These are phyloP conservation scores for Astragalus membranaceus DNA, from an alignment of 306 rosid species.

Conservation along the genomic window DNA sequence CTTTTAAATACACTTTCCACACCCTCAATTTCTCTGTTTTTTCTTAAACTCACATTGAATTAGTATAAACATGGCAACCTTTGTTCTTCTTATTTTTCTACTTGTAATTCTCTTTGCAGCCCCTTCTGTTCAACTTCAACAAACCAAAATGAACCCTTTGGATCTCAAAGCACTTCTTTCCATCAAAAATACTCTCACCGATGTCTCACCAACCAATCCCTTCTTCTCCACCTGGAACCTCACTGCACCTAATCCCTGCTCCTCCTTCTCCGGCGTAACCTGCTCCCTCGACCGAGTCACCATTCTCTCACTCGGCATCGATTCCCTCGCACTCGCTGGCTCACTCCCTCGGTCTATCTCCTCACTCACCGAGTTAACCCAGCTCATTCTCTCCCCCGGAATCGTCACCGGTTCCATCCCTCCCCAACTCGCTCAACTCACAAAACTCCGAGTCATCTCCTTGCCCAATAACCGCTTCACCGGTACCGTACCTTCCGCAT, in stretches of 20 bases:
- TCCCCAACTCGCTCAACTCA: slow-evolving; percentile 37
- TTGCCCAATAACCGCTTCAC: slow-evolving; percentile 62
- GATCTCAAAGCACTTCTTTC: slow-evolving; percentile 59
- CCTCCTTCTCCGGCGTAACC: slow-evolving; percentile 60
- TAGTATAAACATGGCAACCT: slow-evolving; percentile 4
- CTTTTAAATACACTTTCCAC: background rate
- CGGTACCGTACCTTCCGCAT: slow-evolving; percentile 43
- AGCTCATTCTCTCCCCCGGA: slow-evolving; percentile 70
- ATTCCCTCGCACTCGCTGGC: slow-evolving; percentile 49
- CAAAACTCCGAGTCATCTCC: slow-evolving; percentile 58
- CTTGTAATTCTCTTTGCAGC: slow-evolving; percentile 1
- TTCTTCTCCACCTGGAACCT: slow-evolving; percentile 85
- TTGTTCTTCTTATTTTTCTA: background rate
- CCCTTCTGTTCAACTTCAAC: slow-evolving; percentile 13
- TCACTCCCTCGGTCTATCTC: slow-evolving; percentile 43
- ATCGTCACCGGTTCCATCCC: slow-evolving; percentile 76
- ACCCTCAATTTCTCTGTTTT: background rate
- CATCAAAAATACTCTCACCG: slow-evolving; percentile 50
- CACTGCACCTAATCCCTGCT: slow-evolving; percentile 63
- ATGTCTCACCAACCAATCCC: slow-evolving; percentile 21
- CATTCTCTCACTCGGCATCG: slow-evolving; percentile 55
- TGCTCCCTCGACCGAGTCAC: slow-evolving; percentile 47
- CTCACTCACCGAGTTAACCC: slow-evolving; percentile 52
- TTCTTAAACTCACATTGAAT: background rate
- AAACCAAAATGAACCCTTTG: slow-evolving; percentile 9